A percentile compares a stretch with the other conserved stretches of the same genome.
These are phyloP conservation scores for Cornus controversa DNA, from an alignment of 148 eudicot species.

Conservation along the genomic window DNA sequence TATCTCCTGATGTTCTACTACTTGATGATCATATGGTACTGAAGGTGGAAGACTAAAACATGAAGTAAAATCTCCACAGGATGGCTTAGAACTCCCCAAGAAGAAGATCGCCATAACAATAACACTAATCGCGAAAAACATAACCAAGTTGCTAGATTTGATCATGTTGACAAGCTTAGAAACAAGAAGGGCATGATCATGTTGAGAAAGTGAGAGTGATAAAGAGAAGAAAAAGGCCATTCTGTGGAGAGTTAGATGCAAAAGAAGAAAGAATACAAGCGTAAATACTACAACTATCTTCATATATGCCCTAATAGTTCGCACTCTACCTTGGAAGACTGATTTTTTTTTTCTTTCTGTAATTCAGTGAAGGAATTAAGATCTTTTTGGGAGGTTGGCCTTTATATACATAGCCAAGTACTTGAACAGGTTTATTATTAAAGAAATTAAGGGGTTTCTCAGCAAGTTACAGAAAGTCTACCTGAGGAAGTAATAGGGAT, in stretches of 20 bases:
- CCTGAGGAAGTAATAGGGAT: neutral
- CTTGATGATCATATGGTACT: too few relatives aligned
- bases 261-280: conserved; percentile 8
- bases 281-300: neutral
- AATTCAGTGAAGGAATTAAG: conserved; percentile 5
- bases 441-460: neutral
- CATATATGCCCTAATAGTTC: too few relatives aligned
- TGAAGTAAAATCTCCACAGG: neutral
- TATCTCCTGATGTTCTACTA: conserved; percentile 1
- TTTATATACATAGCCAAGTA: neutral
- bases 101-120: conserved; percentile 4
- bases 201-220: neutral
- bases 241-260: neutral
- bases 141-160: conserved; percentile 9
- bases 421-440: neutral
- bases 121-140: neutral
- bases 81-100: conserved; percentile 1
- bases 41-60: neutral
- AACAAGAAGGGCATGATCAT: conserved; percentile 5
- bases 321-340: neutral
- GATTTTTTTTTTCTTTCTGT: conserved; percentile 7
- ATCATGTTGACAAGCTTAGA: neutral
- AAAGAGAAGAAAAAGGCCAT: conserved; percentile 1
- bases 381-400: neutral
- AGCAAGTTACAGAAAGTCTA: conserved; percentile 15